These are phyloP conservation scores for Torulaspora pretoriensis DNA, from an alignment of 1,139 yeast species.

Conservation along the genomic window DNA sequence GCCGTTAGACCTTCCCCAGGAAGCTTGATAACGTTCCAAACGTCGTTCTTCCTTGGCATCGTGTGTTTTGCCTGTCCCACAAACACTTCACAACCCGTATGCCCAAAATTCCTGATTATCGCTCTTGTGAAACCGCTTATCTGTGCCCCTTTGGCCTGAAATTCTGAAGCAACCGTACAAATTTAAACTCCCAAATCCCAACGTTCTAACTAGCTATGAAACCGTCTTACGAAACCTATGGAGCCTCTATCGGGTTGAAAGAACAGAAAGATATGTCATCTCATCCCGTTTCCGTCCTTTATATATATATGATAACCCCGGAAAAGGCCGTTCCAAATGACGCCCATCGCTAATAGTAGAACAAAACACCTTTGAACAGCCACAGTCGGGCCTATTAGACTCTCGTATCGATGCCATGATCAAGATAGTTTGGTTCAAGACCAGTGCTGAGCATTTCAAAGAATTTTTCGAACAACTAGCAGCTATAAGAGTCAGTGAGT, in stretches of 20 bases:
- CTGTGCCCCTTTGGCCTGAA: background rate
- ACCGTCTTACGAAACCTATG: background rate
- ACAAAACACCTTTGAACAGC: background rate
- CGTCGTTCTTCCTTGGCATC: conserved; percentile 11
- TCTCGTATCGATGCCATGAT: no score
- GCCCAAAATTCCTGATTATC: background rate
- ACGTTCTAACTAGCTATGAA: background rate
- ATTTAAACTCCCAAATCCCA: background rate
- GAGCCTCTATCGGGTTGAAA: background rate
- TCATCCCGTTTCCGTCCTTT: conserved; percentile 1
- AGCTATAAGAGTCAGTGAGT: no score
- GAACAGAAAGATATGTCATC: conserved; percentile 2
- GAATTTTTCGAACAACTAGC: no score
- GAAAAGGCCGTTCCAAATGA: conserved; percentile 1
- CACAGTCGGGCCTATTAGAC: background rate
- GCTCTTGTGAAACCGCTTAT: background rate
- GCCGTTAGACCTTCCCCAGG: conserved; percentile 8
- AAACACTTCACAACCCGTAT: background rate
- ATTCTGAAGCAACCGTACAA: background rate
- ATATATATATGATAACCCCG: conserved; percentile 4
- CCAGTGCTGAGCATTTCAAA: no score
- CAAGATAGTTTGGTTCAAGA: no score
- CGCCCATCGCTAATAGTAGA: background rate
- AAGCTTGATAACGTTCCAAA: conserved; percentile 18
- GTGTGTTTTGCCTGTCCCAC: background rate